Percentiles rank a stretch among this genome's conserved stretches.
phyloP scores from a whole-genome alignment of 306 rosid genomes.

The Fragaria ananassa region DNA sequence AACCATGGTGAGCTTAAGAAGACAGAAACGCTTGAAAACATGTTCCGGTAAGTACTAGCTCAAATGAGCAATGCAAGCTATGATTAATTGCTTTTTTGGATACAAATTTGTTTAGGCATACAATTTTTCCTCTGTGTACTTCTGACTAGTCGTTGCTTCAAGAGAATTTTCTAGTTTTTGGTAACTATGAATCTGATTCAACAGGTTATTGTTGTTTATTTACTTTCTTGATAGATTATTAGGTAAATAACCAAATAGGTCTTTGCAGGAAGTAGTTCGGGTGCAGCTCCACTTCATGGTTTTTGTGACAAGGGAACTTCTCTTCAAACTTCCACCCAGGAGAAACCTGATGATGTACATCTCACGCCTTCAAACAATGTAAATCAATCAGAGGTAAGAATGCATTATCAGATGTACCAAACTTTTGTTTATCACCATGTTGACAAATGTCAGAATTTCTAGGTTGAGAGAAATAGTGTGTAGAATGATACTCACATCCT shows the following conservation, averaged over 20 bases:
- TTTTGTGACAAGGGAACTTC: conserved; percentile 44
- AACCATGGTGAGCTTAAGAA: conserved; percentile 88
- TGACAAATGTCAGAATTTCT: not conserved
- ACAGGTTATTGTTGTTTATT: conserved; percentile 1
- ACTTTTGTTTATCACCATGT: not conserved
- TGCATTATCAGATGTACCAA: conserved; percentile 14
- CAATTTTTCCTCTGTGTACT: not conserved
- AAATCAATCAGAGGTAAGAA: conserved; percentile 46
- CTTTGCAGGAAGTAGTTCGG: conserved; percentile 61
- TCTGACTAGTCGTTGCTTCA: not conserved
- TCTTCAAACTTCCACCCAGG: conserved; percentile 35
- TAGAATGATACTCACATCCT: not conserved
- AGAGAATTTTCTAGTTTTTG: not conserved
- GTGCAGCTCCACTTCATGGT: conserved; percentile 48
- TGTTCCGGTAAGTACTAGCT: conserved; percentile 56
- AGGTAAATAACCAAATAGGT: conserved; percentile 20
- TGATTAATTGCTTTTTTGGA: not conserved
- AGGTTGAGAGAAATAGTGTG: not conserved
- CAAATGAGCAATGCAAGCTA: not conserved
- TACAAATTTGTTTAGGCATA: not conserved
- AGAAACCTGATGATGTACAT: conserved; percentile 42
- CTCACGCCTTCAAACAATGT: conserved; percentile 42
- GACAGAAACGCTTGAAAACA: conserved; percentile 78
- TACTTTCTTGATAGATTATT: not conserved
- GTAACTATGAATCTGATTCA: conserved; percentile 10